Percentiles rank a stretch among this genome's conserved stretches.
Conservation (phyloP, 306 rosid genomes). For the Gastrolobium villosum region DNA sequence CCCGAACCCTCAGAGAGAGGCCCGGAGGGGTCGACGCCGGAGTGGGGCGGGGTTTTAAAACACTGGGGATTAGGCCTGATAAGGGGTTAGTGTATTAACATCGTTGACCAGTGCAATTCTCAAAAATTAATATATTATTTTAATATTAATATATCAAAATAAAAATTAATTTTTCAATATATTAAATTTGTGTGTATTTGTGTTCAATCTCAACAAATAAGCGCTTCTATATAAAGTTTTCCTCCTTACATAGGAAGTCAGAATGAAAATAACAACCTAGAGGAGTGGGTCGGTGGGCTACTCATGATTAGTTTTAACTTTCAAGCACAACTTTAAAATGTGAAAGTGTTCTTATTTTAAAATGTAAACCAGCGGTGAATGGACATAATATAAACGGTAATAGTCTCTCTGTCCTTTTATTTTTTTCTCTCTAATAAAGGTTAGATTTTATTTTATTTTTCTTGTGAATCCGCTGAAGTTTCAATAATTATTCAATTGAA, state of each 20-base stretch:
- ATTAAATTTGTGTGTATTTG: too few species aligned
- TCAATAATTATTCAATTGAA: conserved; percentile 39
- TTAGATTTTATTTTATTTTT: not conserved
- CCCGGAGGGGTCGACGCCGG: too few species aligned
- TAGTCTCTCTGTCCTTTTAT: not conserved
- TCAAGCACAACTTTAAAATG: not conserved
- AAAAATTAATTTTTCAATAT: too few species aligned
- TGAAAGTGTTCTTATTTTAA: not conserved
- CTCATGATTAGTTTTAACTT: conserved; percentile 40
- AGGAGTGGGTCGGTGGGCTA: not conserved
- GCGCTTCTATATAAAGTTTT: conserved; percentile 5
- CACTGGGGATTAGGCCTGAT: too few species aligned
- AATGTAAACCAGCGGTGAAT: too few species aligned
- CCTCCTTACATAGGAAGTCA: not conserved
- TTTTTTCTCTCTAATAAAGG: not conserved
- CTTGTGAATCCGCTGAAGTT: not conserved
- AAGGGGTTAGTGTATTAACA: too few species aligned
- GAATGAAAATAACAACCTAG: not conserved
- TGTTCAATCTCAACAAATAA: not conserved
- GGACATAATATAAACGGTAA: not conserved
- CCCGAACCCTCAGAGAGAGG: too few species aligned
- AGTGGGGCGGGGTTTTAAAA: too few species aligned
- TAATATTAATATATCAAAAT: too few species aligned
- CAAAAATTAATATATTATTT: too few species aligned
- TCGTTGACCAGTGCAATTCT: too few species aligned